phyloP scores from a whole-genome alignment of 371 early-diverging fungal species.

The Apophysomyces sp. region DNA sequence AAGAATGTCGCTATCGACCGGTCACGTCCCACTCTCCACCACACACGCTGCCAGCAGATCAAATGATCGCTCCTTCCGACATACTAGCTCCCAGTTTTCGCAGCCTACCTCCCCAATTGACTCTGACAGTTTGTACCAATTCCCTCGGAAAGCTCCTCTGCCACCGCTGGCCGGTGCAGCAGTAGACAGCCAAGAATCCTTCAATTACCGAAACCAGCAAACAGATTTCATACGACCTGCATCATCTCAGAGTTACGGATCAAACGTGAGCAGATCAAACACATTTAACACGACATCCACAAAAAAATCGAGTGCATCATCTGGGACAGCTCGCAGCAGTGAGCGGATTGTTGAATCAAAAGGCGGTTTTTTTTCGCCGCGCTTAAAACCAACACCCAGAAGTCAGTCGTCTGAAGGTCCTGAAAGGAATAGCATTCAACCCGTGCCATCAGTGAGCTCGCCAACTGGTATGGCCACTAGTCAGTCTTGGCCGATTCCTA shows the following conservation, averaged over 20 bases:
- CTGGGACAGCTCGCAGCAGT: slow-evolving; percentile 10
- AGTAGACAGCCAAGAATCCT: not conserved
- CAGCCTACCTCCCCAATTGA: slow-evolving; percentile 15
- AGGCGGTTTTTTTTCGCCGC: not conserved
- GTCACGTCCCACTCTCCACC: not conserved
- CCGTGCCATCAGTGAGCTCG: not conserved
- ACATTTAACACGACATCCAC: slow-evolving; percentile 47
- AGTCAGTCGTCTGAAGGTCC: not conserved
- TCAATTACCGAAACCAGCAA: not conserved
- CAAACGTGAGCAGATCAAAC: slow-evolving; percentile 39
- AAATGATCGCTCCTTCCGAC: not conserved
- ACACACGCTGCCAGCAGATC: not conserved
- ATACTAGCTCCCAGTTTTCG: not conserved
- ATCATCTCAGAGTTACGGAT: slow-evolving; percentile 28
- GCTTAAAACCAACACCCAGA: not conserved
- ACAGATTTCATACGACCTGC: slow-evolving; percentile 2
- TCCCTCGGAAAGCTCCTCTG: slow-evolving; percentile 45
- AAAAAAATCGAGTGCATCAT: slow-evolving; percentile 20
- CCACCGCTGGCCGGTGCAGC: slow-evolving; percentile 24
- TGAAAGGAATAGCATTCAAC: not conserved
- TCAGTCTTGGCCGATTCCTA: not conserved
- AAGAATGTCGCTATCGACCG: not conserved
- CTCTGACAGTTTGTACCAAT: slow-evolving; percentile 32
- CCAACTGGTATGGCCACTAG: not conserved
- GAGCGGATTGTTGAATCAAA: slow-evolving; percentile 5